Evolutionary conservation across 164 flowering plant species (phyloP).

Genomic region (Stephania cephalantha): DNA sequence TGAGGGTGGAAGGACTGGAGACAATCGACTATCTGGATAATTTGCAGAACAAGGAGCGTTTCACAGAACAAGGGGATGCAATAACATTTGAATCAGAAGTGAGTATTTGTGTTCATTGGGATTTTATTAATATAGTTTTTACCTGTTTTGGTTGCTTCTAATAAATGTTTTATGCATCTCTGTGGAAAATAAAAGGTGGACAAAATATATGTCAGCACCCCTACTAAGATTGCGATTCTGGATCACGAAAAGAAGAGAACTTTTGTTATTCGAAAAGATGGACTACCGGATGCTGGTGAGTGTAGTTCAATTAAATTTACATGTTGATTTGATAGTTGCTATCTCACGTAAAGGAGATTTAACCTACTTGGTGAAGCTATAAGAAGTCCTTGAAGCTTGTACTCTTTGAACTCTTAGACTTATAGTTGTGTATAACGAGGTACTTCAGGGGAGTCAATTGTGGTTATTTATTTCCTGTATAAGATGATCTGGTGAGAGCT

Average conservation of each 20-base stretch:
- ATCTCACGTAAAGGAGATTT: background rate
- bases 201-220: constrained; percentile 58
- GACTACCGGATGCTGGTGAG: constrained; percentile 41
- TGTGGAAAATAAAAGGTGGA: constrained; percentile 20
- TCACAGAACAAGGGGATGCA: constrained; percentile 95
- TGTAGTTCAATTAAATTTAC: constrained; percentile 5
- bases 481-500: background rate
- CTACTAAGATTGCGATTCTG: constrained; percentile 82
- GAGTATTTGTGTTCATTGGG: constrained; percentile 17
- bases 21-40: constrained; percentile 90
- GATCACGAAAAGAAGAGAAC: constrained; percentile 93
- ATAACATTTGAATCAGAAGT: constrained; percentile 82
- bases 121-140: background rate
- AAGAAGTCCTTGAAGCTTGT: background rate
- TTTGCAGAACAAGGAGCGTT: constrained; percentile 60
- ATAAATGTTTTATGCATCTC: constrained; percentile 3
- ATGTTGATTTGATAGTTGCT: background rate
- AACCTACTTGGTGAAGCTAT: background rate
- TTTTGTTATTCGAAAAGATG: constrained; percentile 51
- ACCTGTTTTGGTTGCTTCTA: constrained; percentile 6
- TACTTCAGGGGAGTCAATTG: background rate
- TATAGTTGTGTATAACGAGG: background rate
- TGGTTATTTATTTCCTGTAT: background rate
- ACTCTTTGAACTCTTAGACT: no score
- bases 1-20: constrained; percentile 90